These are phyloP conservation scores for Amanita muscaria DNA, from an alignment of 768 basidiomycete species.

Conservation along the genomic window DNA sequence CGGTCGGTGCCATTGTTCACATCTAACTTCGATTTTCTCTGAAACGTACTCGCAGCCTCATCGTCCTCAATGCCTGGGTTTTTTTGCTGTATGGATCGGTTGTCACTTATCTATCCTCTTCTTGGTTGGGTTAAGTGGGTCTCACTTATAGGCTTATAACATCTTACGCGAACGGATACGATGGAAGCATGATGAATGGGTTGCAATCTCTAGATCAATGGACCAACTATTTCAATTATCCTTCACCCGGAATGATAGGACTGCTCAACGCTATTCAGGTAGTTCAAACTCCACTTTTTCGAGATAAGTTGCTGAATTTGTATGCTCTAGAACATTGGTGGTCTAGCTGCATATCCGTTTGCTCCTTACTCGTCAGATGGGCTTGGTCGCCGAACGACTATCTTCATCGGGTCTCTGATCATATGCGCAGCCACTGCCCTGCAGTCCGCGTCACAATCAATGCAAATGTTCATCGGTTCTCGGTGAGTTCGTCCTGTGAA, in stretches of 20 bases:
- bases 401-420: constrained; percentile 49
- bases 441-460: constrained; percentile 50
- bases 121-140: constrained; percentile 27
- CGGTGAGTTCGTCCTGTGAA: constrained; percentile 27
- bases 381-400: constrained; percentile 46
- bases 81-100: constrained; percentile 43
- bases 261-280: constrained; percentile 58
- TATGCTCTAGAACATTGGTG: constrained; percentile 64
- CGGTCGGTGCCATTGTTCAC: constrained; percentile 32
- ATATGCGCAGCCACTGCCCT: constrained; percentile 51
- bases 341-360: constrained; percentile 50
- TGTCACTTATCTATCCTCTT: constrained; percentile 55
- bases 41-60: constrained; percentile 31
- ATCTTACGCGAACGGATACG: constrained; percentile 54
- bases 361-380: constrained; percentile 55
- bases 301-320: no score
- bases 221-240: constrained; percentile 43
- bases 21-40: neutral
- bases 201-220: constrained; percentile 51
- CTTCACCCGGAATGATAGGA: constrained; percentile 39
- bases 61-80: constrained; percentile 62
- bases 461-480: constrained; percentile 62
- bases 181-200: constrained; percentile 58
- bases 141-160: constrained; percentile 54
- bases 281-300: constrained; percentile 11